Conservation (phyloP, 1,284 basidiomycete genomes). For the Ustilago shanxiensis region DNA sequence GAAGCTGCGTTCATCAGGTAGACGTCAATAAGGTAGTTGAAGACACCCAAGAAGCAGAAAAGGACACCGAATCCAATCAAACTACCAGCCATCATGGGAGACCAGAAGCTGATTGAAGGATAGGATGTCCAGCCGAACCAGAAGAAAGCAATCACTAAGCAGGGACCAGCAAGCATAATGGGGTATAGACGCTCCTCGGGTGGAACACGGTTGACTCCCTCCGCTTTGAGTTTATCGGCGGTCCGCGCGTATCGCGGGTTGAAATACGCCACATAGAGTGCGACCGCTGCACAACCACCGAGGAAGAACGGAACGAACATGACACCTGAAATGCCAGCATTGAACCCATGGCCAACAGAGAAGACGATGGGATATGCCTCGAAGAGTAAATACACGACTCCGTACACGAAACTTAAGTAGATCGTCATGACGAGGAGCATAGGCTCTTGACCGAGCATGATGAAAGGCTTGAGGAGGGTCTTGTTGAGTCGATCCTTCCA, state of each 20-base stretch:
- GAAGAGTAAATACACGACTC: slow-evolving; percentile 64
- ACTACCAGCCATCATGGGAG: slow-evolving; percentile 72
- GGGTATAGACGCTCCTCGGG: slow-evolving; percentile 64
- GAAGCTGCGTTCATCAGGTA: slow-evolving; percentile 74
- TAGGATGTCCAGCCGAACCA: slow-evolving; percentile 66
- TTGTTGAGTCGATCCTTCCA: slow-evolving; percentile 72
- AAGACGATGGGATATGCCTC: slow-evolving; percentile 70
- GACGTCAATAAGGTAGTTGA: slow-evolving; percentile 73
- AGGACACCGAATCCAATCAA: slow-evolving; percentile 71
- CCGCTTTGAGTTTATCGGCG: slow-evolving; percentile 48
- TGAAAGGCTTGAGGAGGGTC: slow-evolving; percentile 77
- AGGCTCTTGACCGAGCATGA: slow-evolving; percentile 77
- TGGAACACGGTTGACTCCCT: slow-evolving; percentile 60
- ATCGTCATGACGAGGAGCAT: slow-evolving; percentile 80
- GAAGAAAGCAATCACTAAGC: slow-evolving; percentile 71
- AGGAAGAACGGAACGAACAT: slow-evolving; percentile 69
- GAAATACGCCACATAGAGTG: slow-evolving; percentile 51
- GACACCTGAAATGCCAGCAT: slow-evolving; percentile 62
- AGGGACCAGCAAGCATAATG: slow-evolving; percentile 66
- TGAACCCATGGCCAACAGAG: slow-evolving; percentile 59
- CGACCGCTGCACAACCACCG: slow-evolving; percentile 54
- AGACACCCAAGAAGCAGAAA: slow-evolving; percentile 75
- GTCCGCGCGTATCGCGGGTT: slow-evolving; percentile 58
- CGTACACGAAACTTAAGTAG: slow-evolving; percentile 78
- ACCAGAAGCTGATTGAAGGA: slow-evolving; percentile 70